Evolutionary conservation across 805 yeast genomes (phyloP).

Genomic region (Saturnispora gosingensis): DNA sequence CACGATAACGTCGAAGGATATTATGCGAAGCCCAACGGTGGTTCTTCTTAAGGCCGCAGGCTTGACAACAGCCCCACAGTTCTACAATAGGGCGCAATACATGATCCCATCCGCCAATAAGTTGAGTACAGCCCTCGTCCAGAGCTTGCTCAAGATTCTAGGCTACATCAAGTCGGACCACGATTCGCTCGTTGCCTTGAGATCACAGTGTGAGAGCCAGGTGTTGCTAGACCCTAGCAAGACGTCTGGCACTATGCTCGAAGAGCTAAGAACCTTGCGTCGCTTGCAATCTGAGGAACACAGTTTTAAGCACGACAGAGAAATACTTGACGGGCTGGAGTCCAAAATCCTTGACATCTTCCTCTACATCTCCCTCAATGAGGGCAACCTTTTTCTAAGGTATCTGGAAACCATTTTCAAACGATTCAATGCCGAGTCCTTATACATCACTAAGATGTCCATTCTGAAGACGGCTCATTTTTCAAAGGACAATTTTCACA

Average conservation of each 20-base stretch:
- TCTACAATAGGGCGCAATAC: constrained; percentile 6
- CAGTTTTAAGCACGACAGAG: constrained; percentile 2
- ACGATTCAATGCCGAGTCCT: constrained; percentile 26
- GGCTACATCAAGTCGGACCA: constrained; percentile 15
- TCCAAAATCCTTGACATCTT: constrained; percentile 32
- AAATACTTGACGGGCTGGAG: constrained; percentile 29
- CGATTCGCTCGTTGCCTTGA: constrained; percentile 12
- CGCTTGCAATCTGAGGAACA: constrained; percentile 4
- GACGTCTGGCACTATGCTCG: not conserved
- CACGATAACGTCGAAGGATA: not conserved
- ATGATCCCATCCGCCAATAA: constrained; percentile 9
- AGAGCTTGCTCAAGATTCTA: constrained; percentile 11
- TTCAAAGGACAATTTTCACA: constrained; percentile 28
- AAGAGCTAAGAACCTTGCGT: constrained; percentile 1
- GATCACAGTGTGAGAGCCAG: not conserved
- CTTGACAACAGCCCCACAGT: constrained; percentile 8
- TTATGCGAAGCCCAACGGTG: not conserved
- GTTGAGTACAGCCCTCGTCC: constrained; percentile 9
- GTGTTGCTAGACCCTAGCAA: constrained; percentile 1
- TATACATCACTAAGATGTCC: constrained; percentile 37
- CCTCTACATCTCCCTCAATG: constrained; percentile 41
- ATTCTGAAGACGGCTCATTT: constrained; percentile 35
- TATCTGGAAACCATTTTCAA: constrained; percentile 26
- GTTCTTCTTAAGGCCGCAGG: constrained; percentile 9
- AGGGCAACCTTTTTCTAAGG: constrained; percentile 34